Evolutionary conservation across 495 filamentous ascomycete species (phyloP), one percentile per base, ranked within the genome.

Genomic region (Xylaria venustula): DNA sequence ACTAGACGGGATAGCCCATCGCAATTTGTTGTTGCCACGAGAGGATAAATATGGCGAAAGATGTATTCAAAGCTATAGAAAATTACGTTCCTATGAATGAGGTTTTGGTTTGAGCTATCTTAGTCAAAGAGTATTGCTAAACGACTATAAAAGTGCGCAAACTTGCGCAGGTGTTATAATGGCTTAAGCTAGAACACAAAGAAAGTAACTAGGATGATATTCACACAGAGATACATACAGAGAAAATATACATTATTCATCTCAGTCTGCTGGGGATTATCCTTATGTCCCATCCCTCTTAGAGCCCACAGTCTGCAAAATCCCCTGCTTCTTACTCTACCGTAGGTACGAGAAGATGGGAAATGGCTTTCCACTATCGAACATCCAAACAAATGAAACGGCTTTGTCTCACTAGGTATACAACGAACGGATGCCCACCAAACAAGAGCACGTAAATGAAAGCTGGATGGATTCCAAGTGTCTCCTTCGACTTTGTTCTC

Each of bases 161-260:
- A n/a, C n/a, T n/a, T n/a, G n/a, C n/a, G n/a, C n/a, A n/a, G n/a
- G n/a, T n/a, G n/a, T n/a, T n/a, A n/a, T n/a, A n/a, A n/a, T n/a
- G n/a, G n/a, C n/a, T n/a, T n/a, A n/a, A n/a, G n/a, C n/a, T n/a
- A n/a, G n/a, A n/a, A n/a, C n/a, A n/a, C n/a, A n/a, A n/a, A n/a
- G n/a, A 36, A 30, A 40, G 19, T 25, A 14, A 22, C 11, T 34
- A 32, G 56, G 22, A 20, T 37, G 64, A 55, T 67, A 71, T 71
- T 71, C 54, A 60, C 61, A 55, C 53, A 66, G 61, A 67, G 52
- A 45, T 67, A 71, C 47, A 67, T 69, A 67, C 62, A 69, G 30
- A 54, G 28, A 63, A 67, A 71, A 59, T 69, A 71, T 69, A 71
- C 69, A 71, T 71, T 67, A 71, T 36, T 65, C 66, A 32, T 61